These are phyloP conservation scores for Cruciata laevipes DNA, from an alignment of 257 asterid species.

Conservation along the genomic window DNA sequence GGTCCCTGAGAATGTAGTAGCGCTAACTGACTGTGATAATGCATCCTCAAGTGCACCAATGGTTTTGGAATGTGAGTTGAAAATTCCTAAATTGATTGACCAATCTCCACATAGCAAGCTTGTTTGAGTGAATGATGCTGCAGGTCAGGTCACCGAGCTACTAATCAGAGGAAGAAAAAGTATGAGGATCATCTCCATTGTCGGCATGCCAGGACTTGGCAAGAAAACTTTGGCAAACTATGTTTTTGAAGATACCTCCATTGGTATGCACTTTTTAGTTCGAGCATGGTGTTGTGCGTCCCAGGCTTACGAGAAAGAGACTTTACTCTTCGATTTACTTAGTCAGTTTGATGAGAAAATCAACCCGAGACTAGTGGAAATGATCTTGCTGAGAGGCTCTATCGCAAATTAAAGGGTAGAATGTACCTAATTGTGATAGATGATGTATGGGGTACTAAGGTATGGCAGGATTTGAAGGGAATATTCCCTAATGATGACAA, in stretches of 20 bases:
- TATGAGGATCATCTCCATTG: conserved; percentile 12
- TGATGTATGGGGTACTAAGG: not conserved
- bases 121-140: conserved; percentile 17
- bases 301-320: conserved; percentile 11
- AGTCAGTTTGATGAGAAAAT: not conserved
- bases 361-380: not conserved
- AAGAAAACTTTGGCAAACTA: conserved; percentile 23
- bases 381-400: not conserved
- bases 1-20: no score
- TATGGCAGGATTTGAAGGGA: not conserved
- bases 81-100: not conserved
- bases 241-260: conserved; percentile 13
- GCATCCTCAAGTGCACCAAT: no score
- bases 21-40: no score
- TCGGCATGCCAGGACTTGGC: no score
- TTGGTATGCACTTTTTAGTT: conserved; percentile 15
- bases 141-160: not conserved
- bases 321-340: not conserved
- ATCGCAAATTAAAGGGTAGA: not conserved
- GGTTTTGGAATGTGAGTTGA: no score
- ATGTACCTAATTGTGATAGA: not conserved
- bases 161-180: not conserved
- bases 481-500: not conserved
- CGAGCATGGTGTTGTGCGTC: conserved; percentile 23
- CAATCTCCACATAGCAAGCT: not conserved